phyloP scores from a whole-genome alignment of 2,329 filamentous ascomycete species.

The Pseudonectria buxi region DNA sequence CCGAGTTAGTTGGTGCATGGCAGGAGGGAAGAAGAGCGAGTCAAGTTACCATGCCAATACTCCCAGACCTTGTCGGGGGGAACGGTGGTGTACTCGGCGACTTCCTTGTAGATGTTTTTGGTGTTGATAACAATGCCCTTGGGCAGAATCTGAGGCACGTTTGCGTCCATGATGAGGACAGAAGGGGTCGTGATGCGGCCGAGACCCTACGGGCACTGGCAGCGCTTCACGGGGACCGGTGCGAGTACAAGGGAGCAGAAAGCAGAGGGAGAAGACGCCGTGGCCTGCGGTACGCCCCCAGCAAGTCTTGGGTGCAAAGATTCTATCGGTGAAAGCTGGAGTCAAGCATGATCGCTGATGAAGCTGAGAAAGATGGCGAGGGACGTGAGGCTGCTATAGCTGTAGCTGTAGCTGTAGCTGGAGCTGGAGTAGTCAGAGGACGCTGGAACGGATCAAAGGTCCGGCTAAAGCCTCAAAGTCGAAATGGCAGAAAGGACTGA shows the following conservation, averaged over 20 bases:
- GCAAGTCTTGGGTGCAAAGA: slow-evolving; percentile 5
- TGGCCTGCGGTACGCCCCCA: slow-evolving; percentile 8
- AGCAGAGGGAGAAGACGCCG: slow-evolving; percentile 1
- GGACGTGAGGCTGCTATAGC: no score
- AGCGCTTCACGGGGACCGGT: slow-evolving; percentile 1
- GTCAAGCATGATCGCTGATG: slow-evolving; percentile 18
- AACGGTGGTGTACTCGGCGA: slow-evolving; percentile 44
- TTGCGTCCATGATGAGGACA: slow-evolving; percentile 25
- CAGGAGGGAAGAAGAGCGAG: neutral
- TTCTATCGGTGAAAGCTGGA: slow-evolving; percentile 12
- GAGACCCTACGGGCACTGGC: slow-evolving; percentile 4
- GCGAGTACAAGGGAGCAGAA: neutral
- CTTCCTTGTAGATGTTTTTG: slow-evolving; percentile 44
- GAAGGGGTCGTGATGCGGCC: slow-evolving; percentile 3
- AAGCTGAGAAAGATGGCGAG: no score
- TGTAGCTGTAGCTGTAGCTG: no score
- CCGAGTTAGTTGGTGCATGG: slow-evolving; percentile 11
- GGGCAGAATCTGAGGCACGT: slow-evolving; percentile 42
- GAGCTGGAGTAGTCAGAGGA: no score
- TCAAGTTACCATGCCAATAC: slow-evolving; percentile 49
- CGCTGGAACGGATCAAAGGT: no score
- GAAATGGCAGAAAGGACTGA: no score
- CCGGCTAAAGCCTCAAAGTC: no score
- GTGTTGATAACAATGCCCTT: slow-evolving; percentile 52
- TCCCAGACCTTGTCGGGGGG: slow-evolving; percentile 47